phyloP scores from a whole-genome alignment of 257 asterid species.

The Ajuga chamaepitys region DNA sequence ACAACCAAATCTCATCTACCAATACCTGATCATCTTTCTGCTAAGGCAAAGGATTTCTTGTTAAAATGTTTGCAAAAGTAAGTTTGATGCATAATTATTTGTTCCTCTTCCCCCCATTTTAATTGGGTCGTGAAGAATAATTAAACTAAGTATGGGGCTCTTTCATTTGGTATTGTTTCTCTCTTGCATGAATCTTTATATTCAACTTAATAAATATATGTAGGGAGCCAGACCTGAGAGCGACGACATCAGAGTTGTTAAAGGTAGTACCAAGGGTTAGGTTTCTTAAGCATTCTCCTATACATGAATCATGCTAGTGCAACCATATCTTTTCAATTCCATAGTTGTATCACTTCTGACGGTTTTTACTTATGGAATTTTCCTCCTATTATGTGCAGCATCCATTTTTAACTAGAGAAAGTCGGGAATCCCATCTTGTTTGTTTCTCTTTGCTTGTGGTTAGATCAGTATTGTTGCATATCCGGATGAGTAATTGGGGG shows the following conservation, averaged over 20 bases:
- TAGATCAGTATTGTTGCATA: slow-evolving; percentile 5
- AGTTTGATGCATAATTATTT: slow-evolving; percentile 17
- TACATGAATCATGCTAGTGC: neutral
- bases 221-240: slow-evolving; percentile 89
- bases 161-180: neutral
- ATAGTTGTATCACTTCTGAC: neutral
- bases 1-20: slow-evolving; percentile 99
- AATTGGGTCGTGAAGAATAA: slow-evolving; percentile 4
- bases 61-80: slow-evolving; percentile 91
- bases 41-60: slow-evolving; percentile 80
- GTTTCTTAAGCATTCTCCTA: slow-evolving; percentile 3
- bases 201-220: slow-evolving; percentile 18
- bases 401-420: slow-evolving; percentile 85
- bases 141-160: neutral
- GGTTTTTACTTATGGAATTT: slow-evolving; percentile 1
- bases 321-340: neutral
- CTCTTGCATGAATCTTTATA: slow-evolving; percentile 12
- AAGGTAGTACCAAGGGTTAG: slow-evolving; percentile 41
- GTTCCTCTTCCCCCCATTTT: neutral
- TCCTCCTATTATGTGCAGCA: slow-evolving; percentile 51
- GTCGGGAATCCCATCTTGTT: slow-evolving; percentile 51
- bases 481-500: neutral
- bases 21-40: slow-evolving; percentile 93
- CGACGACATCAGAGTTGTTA: slow-evolving; percentile 80
- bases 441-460: slow-evolving; percentile 52